These are phyloP conservation scores for Lanmaoa rubissima DNA, from an alignment of 768 basidiomycete genomes.

Conservation along the genomic window DNA sequence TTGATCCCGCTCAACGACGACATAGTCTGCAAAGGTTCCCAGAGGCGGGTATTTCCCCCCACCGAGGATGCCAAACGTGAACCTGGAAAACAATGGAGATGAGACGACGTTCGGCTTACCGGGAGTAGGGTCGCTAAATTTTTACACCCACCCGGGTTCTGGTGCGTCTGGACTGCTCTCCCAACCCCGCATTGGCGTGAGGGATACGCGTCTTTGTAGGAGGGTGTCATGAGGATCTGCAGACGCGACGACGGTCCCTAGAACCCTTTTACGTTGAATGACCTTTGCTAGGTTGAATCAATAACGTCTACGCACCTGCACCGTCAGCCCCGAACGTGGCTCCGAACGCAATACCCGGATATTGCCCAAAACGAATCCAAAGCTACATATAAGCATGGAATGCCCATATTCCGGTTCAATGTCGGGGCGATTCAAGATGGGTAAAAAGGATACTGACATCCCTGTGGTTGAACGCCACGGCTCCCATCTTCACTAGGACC, in stretches of 20 bases:
- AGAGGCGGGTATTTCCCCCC: conserved; percentile 49
- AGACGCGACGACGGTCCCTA: conserved; percentile 65
- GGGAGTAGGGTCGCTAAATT: background rate
- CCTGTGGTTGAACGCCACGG: conserved; percentile 75
- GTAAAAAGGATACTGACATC: conserved; percentile 44
- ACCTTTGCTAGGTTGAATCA: background rate
- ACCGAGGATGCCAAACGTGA: conserved; percentile 68
- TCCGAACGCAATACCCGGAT: conserved; percentile 61
- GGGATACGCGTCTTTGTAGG: conserved; percentile 64
- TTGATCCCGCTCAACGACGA: conserved; percentile 68
- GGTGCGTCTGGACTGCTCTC: conserved; percentile 60
- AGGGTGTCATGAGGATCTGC: conserved; percentile 52
- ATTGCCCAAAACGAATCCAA: conserved; percentile 70
- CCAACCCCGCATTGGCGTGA: conserved; percentile 81
- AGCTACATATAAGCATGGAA: conserved; percentile 41
- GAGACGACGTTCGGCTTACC: background rate
- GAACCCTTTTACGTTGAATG: background rate
- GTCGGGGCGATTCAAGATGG: background rate
- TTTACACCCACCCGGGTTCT: conserved; percentile 52
- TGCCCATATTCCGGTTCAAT: background rate
- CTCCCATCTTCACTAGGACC: conserved; percentile 63
- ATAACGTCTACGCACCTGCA: conserved; percentile 48
- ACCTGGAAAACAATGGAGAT: conserved; percentile 1
- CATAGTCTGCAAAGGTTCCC: conserved; percentile 77
- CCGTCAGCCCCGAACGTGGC: conserved; percentile 70